Conservation (phyloP, 306 rosid species). For the Astragalus glycyphyllos region DNA sequence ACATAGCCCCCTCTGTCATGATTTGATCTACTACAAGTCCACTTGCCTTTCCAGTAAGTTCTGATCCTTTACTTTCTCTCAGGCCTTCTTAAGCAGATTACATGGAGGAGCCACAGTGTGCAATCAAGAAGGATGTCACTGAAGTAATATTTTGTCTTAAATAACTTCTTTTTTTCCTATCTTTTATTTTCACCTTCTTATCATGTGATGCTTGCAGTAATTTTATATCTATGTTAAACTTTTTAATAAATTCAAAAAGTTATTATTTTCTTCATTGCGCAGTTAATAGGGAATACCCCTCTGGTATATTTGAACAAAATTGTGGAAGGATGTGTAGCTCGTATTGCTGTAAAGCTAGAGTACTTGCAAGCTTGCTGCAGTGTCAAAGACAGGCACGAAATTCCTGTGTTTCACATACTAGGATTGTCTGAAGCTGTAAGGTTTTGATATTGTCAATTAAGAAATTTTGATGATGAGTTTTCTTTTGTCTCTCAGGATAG, state of each 20-base stretch:
- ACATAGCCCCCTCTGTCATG: no score
- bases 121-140: constrained; percentile 72
- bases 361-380: constrained; percentile 78
- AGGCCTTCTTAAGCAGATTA: constrained; percentile 22
- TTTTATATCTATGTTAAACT: background rate
- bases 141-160: constrained; percentile 54
- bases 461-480: constrained; percentile 28
- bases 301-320: constrained; percentile 74
- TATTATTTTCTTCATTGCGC: constrained; percentile 28
- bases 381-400: constrained; percentile 67
- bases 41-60: no score
- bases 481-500: constrained; percentile 56
- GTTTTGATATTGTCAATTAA: constrained; percentile 25
- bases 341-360: constrained; percentile 82
- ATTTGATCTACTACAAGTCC: no score
- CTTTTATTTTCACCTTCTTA: background rate
- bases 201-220: background rate
- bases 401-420: constrained; percentile 13
- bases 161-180: background rate
- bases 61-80: background rate
- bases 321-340: constrained; percentile 74
- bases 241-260: background rate
- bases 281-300: constrained; percentile 80
- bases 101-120: constrained; percentile 67
- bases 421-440: background rate